Percentiles rank a stretch among this genome's conserved stretches.
phyloP scores from a whole-genome alignment of 192 early-diverging fungal genomes.

The Gorgonomyces haynaldii region DNA sequence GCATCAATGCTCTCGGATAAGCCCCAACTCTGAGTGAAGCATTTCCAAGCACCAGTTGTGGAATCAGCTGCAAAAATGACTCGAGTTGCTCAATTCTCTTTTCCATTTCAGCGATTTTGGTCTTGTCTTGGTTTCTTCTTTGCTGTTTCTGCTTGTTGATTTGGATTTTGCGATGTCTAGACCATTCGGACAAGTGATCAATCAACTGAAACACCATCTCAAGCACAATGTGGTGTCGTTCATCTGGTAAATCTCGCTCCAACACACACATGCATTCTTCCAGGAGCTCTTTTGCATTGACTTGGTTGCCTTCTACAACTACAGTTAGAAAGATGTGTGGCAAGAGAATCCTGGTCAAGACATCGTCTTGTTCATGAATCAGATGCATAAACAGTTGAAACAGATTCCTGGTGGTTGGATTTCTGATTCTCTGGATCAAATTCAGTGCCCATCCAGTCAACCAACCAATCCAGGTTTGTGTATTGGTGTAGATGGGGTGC shows the following conservation, averaged over 20 bases:
- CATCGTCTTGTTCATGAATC: conserved; percentile 24
- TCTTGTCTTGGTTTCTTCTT: not conserved
- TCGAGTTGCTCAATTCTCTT: conserved; percentile 19
- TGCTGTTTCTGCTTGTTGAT: not conserved
- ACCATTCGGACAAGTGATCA: conserved; percentile 43
- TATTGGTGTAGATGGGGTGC: conserved; percentile 28
- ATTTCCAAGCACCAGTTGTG: conserved; percentile 47
- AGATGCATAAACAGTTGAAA: conserved; percentile 27
- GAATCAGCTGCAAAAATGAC: conserved; percentile 43
- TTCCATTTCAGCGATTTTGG: not conserved
- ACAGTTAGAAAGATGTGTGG: conserved; percentile 42
- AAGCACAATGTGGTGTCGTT: conserved; percentile 8
- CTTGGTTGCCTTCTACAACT: conserved; percentile 18
- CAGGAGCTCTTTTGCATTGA: conserved; percentile 15
- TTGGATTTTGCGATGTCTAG: conserved; percentile 15
- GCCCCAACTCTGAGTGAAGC: conserved; percentile 49
- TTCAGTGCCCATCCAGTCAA: conserved; percentile 30
- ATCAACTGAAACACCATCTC: conserved; percentile 40
- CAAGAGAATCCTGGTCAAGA: conserved; percentile 31
- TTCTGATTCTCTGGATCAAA: conserved; percentile 24
- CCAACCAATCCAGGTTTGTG: conserved; percentile 29
- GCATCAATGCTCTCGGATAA: conserved; percentile 55
- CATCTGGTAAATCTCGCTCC: conserved; percentile 14
- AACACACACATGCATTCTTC: conserved; percentile 34
- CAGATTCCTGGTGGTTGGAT: conserved; percentile 16